Conservation (phyloP, 306 rosid species). For the Lathyrus sativus region DNA sequence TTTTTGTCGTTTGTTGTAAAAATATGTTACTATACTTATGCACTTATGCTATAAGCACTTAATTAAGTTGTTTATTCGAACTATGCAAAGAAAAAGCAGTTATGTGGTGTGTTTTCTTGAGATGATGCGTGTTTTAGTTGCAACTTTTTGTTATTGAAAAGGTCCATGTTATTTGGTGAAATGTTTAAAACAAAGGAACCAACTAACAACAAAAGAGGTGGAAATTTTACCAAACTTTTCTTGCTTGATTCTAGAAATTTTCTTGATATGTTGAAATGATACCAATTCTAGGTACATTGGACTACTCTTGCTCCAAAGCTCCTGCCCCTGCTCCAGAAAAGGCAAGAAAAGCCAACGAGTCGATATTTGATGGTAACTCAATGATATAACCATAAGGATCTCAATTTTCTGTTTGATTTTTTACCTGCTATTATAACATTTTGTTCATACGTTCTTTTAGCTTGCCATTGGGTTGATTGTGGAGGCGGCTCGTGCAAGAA, state of each 20-base stretch:
- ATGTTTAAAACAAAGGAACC: slow-evolving; percentile 8
- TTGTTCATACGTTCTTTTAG: slow-evolving; percentile 43
- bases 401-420: background rate
- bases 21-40: background rate
- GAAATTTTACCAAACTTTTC: slow-evolving; percentile 2
- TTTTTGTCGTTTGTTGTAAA: background rate
- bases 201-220: background rate
- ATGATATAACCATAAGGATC: slow-evolving; percentile 1
- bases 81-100: background rate
- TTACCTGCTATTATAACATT: background rate
- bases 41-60: background rate
- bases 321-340: slow-evolving; percentile 57
- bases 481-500: slow-evolving; percentile 81
- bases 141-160: slow-evolving; percentile 24
- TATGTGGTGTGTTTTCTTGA: slow-evolving; percentile 2
- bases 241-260: background rate
- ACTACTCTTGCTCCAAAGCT: slow-evolving; percentile 58
- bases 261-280: slow-evolving; percentile 38
- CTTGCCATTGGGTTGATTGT: slow-evolving; percentile 80
- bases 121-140: slow-evolving; percentile 8
- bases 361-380: slow-evolving; percentile 65
- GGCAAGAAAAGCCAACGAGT: slow-evolving; percentile 41
- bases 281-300: slow-evolving; percentile 54
- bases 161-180: slow-evolving; percentile 10
- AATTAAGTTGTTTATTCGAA: background rate